phyloP scores from a whole-genome alignment of 306 rosid species.

The Acacia acuminata region DNA sequence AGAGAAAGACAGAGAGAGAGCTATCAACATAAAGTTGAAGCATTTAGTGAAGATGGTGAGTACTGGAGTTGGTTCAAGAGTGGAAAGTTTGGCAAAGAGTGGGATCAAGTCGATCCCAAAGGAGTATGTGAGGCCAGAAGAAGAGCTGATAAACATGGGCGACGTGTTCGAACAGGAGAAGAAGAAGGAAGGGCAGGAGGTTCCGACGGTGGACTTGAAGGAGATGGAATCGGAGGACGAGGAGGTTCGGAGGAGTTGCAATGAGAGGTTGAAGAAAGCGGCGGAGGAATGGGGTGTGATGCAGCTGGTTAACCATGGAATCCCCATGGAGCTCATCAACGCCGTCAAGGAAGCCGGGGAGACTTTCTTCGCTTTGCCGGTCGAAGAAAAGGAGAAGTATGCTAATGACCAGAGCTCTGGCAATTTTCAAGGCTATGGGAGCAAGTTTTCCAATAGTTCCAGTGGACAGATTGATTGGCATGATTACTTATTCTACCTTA shows the following conservation, averaged over 20 bases:
- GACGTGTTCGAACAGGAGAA: constrained; percentile 69
- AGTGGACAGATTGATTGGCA: constrained; percentile 83
- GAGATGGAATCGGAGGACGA: constrained; percentile 51
- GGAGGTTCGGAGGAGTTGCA: constrained; percentile 44
- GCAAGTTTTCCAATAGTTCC: constrained; percentile 70
- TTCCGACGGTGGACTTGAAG: constrained; percentile 72
- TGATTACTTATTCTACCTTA: constrained; percentile 77
- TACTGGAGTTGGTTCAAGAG: constrained; percentile 42
- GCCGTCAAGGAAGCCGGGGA: constrained; percentile 51
- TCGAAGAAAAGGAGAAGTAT: constrained; percentile 74
- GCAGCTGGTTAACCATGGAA: constrained; percentile 81
- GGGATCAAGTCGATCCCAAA: constrained; percentile 61
- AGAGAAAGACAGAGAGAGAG: not conserved
- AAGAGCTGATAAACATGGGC: constrained; percentile 59
- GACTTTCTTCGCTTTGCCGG: constrained; percentile 49
- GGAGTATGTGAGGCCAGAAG: constrained; percentile 76
- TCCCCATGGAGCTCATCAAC: constrained; percentile 48
- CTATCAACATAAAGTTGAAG: not conserved
- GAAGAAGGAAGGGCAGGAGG: constrained; percentile 58
- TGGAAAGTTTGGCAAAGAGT: constrained; percentile 66
- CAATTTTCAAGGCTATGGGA: constrained; percentile 79
- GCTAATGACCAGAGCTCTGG: constrained; percentile 64
- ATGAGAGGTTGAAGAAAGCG: constrained; percentile 57
- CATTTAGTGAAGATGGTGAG: constrained; percentile 38
- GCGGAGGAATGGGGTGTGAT: constrained; percentile 86